A percentile compares a stretch with the other conserved stretches of the same genome.
Conservation (phyloP, 441 rosid genomes). For the Corymbia citriodora region DNA sequence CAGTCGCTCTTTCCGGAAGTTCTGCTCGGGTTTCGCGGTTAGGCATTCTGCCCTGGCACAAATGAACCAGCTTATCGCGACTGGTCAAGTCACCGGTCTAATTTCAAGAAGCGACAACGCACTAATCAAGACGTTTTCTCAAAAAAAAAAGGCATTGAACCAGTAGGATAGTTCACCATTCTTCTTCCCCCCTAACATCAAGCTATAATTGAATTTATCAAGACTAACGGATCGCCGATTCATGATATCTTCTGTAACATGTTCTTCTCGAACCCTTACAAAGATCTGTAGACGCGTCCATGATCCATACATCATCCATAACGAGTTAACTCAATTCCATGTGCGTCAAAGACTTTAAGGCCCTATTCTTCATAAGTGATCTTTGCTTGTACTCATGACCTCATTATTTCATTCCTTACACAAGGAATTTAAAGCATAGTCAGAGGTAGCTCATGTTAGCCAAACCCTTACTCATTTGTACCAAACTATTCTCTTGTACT, state of each 20-base stretch:
- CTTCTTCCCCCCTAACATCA: background rate
- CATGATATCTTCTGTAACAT: rapidly evolving
- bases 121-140: background rate
- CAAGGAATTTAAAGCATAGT: background rate
- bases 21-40: background rate
- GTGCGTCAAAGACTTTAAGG: background rate
- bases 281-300: background rate
- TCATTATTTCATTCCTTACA: background rate
- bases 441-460: background rate
- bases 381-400: background rate
- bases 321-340: background rate
- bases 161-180: background rate
- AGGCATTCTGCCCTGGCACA: background rate
- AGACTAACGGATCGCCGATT: rapidly evolving
- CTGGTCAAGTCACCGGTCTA: background rate
- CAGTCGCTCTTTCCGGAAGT: background rate
- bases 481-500: background rate
- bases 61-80: background rate
- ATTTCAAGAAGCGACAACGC: background rate
- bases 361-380: background rate
- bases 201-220: background rate
- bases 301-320: background rate
- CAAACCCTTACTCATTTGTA: background rate
- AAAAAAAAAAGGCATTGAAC: background rate
- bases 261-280: background rate